These are phyloP conservation scores for Sordaria brevicollis DNA, from an alignment of 495 filamentous ascomycete genomes.

Conservation along the genomic window DNA sequence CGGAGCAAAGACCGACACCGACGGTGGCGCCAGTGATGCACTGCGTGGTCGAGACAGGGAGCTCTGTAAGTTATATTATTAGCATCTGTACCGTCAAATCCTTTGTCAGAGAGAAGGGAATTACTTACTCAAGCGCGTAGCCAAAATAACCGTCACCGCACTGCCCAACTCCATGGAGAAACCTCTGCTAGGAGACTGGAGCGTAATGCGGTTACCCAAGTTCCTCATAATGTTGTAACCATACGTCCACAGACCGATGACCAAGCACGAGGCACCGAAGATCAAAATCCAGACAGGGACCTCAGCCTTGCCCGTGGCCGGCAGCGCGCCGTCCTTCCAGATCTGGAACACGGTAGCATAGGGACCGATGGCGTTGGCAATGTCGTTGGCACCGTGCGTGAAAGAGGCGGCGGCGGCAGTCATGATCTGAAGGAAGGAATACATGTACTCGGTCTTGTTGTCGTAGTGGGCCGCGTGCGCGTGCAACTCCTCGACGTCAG, in stretches of 20 bases:
- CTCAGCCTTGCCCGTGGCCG: slow-evolving; percentile 40
- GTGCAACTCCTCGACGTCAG: slow-evolving; percentile 45
- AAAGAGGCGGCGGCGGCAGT: slow-evolving; percentile 66
- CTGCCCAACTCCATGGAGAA: slow-evolving; percentile 61
- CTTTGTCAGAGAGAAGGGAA: background rate
- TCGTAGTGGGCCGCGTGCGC: slow-evolving; percentile 56
- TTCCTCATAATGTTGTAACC: slow-evolving; percentile 63
- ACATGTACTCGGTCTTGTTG: slow-evolving; percentile 67
- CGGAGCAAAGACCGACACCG: slow-evolving; percentile 52
- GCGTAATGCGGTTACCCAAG: slow-evolving; percentile 59
- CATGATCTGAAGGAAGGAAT: slow-evolving; percentile 62
- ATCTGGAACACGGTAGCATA: slow-evolving; percentile 58
- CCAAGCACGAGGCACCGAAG: slow-evolving; percentile 45
- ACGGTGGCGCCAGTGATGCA: slow-evolving; percentile 52
- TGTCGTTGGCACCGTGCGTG: slow-evolving; percentile 72
- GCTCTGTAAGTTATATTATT: slow-evolving; percentile 9
- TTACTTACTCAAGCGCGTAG: slow-evolving; percentile 42
- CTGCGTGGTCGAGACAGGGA: slow-evolving; percentile 52
- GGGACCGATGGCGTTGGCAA: slow-evolving; percentile 64
- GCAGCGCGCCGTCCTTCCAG: slow-evolving; percentile 44
- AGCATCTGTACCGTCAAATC: background rate
- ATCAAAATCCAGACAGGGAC: slow-evolving; percentile 59
- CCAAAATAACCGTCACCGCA: slow-evolving; percentile 58
- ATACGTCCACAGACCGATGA: slow-evolving; percentile 58
- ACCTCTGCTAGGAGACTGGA: slow-evolving; percentile 57